Evolutionary conservation across 257 asterid genomes (phyloP).

Genomic region (Fraxinus excelsior): DNA sequence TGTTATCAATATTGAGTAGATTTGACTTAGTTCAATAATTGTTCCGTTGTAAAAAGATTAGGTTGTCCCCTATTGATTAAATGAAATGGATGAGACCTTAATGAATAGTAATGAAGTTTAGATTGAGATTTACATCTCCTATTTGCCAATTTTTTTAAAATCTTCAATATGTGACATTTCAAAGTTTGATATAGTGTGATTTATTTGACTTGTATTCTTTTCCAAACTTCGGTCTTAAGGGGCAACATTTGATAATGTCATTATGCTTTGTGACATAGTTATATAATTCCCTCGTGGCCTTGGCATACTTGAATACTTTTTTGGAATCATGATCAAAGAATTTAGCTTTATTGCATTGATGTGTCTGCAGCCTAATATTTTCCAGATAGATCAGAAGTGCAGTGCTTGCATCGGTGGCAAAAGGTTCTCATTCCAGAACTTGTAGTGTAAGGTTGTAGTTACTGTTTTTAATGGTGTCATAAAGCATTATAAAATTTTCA

Average conservation of each 20-base stretch:
- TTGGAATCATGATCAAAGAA: conserved; percentile 11
- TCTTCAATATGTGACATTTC: not conserved
- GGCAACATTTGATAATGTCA: not conserved
- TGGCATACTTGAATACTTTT: not conserved
- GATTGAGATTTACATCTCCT: not conserved
- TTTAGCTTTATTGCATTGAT: conserved; percentile 26
- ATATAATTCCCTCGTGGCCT: not conserved
- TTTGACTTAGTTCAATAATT: not conserved
- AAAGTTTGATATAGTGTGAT: not conserved
- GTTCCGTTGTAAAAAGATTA: not conserved
- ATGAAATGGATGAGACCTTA: not conserved
- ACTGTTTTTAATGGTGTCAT: too few relatives aligned
- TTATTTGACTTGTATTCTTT: not conserved
- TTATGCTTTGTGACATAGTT: conserved; percentile 9
- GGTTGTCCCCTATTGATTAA: not conserved
- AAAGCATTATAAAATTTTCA: too few relatives aligned
- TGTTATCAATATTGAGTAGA: not conserved
- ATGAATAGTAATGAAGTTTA: not conserved
- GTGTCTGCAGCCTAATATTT: conserved; percentile 77
- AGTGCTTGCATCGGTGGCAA: conserved; percentile 99
- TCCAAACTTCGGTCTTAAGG: conserved; percentile 8
- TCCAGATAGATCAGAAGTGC: conserved; percentile 99
- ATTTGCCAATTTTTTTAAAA: not conserved
- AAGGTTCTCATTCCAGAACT: conserved; percentile 98
- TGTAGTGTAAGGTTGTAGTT: too few relatives aligned